Evolutionary conservation across 352 stramenopile genomes (phyloP), one percentile per base, ranked within the genome.

Genomic region (Globisporangium alternatum): DNA sequence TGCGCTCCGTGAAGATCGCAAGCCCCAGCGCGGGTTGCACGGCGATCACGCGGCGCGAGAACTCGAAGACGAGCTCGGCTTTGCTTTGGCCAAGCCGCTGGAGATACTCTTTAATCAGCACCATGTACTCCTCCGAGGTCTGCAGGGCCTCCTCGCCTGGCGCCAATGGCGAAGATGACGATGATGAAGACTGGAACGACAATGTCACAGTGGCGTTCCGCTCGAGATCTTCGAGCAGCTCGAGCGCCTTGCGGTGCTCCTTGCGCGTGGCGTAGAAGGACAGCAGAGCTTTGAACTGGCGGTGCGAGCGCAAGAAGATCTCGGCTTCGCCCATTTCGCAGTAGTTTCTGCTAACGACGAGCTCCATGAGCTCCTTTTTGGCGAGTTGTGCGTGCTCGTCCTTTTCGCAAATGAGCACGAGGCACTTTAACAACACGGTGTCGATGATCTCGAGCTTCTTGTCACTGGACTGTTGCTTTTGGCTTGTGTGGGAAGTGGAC

Each of bases 171-270:
- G 49, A 44, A 3, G 44, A 60, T 28, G 13, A 44, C 5, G 37
- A 60, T 28, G 17, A n/a, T 30, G 71, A 37, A 1, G 41, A 54
- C 39, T 31, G 49, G 19, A 68, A 51, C 13, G 58, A 21, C 12
- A 41, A 41, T 39, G 47, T 64, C 5, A 65, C 60, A 19, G 58
- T 55, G n/a, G 75, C 74, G 5, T 71, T 72, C 1, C 79, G 75
- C 54, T 95, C 77, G 25, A 93, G 69, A 49, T 93, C 86, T 68
- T 95, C 86, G 12, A 95, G 63, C 3, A 95, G 60, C 60, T 95
- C 84, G 9, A 95, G 76, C 13, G 80, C 83, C 52, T 93, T 95
- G 17, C 83, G 83, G 62, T 95, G 83, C 39, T 93, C 65, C 45
- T 84, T 86, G 8, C 85, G 75, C 35, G 75, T 72, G 22, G 80